Evolutionary conservation across 208 protist genomes (phyloP).

Genomic region (Entamoeba moshkovskii): DNA sequence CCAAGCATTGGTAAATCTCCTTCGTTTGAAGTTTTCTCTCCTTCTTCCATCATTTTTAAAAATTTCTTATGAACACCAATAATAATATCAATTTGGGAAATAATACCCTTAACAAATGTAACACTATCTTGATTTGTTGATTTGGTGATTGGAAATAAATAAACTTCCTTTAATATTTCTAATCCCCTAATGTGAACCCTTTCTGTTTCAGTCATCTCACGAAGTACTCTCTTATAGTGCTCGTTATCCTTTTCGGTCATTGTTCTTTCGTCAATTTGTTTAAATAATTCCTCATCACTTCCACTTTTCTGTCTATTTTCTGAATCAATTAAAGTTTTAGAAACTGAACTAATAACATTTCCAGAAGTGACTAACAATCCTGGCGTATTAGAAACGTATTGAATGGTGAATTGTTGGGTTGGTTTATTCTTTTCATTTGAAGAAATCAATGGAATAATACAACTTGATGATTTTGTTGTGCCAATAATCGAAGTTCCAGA

Average conservation of each 20-base stretch:
- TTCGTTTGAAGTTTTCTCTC: neutral
- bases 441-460: neutral
- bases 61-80: slow-evolving; percentile 1
- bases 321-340: neutral
- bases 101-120: neutral
- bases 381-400: neutral
- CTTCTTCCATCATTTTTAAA: neutral
- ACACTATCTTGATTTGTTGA: neutral
- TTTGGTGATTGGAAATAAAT: neutral
- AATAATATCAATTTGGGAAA: neutral
- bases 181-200: neutral
- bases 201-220: neutral
- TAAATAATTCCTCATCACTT: neutral
- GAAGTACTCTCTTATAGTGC: neutral
- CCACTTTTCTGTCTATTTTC: neutral
- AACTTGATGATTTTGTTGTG: neutral
- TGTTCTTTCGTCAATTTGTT: neutral
- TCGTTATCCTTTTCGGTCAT: neutral
- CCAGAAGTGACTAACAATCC: neutral
- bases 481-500: no score
- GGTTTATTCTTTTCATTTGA: neutral
- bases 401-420: neutral
- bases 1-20: neutral
- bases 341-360: neutral
- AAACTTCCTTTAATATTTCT: neutral